Evolutionary conservation across 331 rosid genomes (phyloP).

Genomic region (Quercus lobata): DNA sequence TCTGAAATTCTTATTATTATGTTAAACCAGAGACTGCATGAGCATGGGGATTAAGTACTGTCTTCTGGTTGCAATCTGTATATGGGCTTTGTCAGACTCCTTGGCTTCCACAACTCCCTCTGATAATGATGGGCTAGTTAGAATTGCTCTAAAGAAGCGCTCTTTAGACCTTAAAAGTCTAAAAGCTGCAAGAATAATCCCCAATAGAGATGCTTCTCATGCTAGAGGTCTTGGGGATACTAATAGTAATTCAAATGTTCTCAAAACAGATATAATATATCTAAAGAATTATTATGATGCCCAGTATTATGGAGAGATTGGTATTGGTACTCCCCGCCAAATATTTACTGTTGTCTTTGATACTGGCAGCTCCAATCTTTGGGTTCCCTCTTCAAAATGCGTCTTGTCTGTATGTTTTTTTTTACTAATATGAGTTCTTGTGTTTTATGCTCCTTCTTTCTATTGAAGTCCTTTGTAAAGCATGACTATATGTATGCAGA

Average conservation of each 20-base stretch:
- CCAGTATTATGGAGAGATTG: conserved; percentile 70
- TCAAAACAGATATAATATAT: conserved; percentile 28
- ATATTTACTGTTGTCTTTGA: conserved; percentile 66
- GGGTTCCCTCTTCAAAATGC: conserved; percentile 85
- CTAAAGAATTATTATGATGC: conserved; percentile 64
- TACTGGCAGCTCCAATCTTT: conserved; percentile 77
- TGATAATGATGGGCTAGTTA: conserved; percentile 41
- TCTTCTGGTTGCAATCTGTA: conserved; percentile 28
- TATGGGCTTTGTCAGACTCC: conserved; percentile 38
- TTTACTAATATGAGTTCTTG: background rate
- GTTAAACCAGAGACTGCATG: conserved; percentile 35
- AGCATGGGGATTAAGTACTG: conserved; percentile 34
- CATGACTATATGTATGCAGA: conserved; percentile 52
- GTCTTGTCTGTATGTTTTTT: conserved; percentile 55
- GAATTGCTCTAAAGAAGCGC: conserved; percentile 52
- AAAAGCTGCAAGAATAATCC: conserved; percentile 48
- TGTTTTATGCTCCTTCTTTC: background rate
- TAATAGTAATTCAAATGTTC: background rate
- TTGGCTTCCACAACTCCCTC: conserved; percentile 29
- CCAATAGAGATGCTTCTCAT: conserved; percentile 7
- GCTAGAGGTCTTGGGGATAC: background rate
- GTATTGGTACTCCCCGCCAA: conserved; percentile 73
- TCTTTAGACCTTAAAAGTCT: conserved; percentile 39
- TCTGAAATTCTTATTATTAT: conserved; percentile 10
- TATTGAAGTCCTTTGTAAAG: conserved; percentile 4